phyloP scores from a whole-genome alignment of 768 basidiomycete genomes.

The Cyclocybe aegerita region DNA sequence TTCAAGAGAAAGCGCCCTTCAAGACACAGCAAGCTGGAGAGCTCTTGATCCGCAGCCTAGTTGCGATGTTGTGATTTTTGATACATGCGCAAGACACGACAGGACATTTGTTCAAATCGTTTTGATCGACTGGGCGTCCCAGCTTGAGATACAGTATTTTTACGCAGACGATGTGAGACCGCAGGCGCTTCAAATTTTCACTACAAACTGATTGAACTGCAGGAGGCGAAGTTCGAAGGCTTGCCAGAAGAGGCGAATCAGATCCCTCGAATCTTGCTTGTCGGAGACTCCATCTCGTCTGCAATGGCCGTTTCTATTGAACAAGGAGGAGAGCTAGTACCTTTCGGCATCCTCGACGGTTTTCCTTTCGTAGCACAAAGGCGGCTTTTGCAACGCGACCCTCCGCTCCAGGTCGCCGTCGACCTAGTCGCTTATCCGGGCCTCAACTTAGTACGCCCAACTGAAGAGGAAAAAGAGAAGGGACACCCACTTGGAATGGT shows the following conservation, averaged over 20 bases:
- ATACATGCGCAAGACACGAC: neutral
- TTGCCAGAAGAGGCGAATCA: neutral
- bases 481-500: slow-evolving; percentile 3
- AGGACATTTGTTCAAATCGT: slow-evolving; percentile 4
- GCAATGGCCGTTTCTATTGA: slow-evolving; percentile 3
- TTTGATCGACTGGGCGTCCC: slow-evolving; percentile 13
- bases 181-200: neutral
- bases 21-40: neutral
- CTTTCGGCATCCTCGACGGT: slow-evolving; percentile 5
- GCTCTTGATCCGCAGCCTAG: slow-evolving; percentile 2
- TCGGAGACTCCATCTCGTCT: slow-evolving; percentile 11
- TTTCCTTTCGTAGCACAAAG: slow-evolving; percentile 8
- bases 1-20: neutral
- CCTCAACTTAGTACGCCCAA: neutral
- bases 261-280: neutral
- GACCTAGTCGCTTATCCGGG: slow-evolving; percentile 3
- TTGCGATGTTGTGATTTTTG: slow-evolving; percentile 4
- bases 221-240: slow-evolving; percentile 2
- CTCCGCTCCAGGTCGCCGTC: neutral
- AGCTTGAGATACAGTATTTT: slow-evolving; percentile 4
- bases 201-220: neutral
- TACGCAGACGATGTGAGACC: slow-evolving; percentile 4
- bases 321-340: slow-evolving; percentile 8
- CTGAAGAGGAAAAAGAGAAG: neutral
- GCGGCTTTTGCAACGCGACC: neutral